phyloP scores from a whole-genome alignment of 1,284 basidiomycete genomes.

The Trametes versicolor region DNA sequence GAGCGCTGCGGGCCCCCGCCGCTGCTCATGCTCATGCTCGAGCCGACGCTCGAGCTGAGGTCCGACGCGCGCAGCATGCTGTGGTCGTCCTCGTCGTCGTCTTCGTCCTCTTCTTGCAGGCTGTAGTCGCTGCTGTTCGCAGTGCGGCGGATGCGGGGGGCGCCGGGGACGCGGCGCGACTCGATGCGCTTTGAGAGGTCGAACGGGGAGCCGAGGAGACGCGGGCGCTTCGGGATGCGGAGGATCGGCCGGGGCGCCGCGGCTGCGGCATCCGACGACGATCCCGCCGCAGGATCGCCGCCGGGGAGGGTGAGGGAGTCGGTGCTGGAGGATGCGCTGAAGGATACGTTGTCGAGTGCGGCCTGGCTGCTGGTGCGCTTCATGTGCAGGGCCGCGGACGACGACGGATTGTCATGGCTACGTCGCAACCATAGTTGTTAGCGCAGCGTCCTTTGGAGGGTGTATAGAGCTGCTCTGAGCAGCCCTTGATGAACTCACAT shows the following conservation, averaged over 20 bases:
- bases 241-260: constrained; percentile 30
- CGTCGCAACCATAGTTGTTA: not conserved
- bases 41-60: constrained; percentile 28
- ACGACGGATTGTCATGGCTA: constrained; percentile 20
- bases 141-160: constrained; percentile 15
- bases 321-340: constrained; percentile 19
- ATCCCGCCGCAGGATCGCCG: not conserved
- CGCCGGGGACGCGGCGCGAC: constrained; percentile 10
- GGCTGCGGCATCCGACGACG: not conserved
- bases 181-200: constrained; percentile 34
- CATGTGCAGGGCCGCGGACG: constrained; percentile 9
- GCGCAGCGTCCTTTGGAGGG: not conserved
- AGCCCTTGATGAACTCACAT: constrained; percentile 28
- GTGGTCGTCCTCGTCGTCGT: constrained; percentile 8
- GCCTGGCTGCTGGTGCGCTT: constrained; percentile 42
- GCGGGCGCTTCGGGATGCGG: constrained; percentile 44
- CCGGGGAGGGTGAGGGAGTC: constrained; percentile 14
- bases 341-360: constrained; percentile 31
- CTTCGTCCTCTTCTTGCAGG: constrained; percentile 6
- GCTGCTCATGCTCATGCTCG: constrained; percentile 6
- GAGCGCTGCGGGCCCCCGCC: constrained; percentile 28
- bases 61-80: constrained; percentile 23
- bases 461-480: not conserved
- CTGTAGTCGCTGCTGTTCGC: constrained; percentile 23
- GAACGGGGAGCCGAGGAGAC: constrained; percentile 40